Evolutionary conservation across 768 basidiomycete species (phyloP), one percentile per base, ranked within the genome.

Genomic region (Russula earlei): DNA sequence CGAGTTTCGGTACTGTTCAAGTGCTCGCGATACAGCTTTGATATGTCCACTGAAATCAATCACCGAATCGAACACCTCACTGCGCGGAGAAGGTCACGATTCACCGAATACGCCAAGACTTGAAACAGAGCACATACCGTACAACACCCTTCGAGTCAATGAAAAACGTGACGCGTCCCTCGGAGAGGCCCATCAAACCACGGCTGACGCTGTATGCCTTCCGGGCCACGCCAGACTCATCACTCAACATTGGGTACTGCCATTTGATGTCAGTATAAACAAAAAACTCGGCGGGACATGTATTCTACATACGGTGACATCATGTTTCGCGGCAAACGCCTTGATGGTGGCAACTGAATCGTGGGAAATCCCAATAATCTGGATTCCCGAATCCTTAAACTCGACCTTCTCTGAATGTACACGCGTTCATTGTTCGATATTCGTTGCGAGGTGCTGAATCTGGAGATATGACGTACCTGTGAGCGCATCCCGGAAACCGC

Each of bases 181-280:
- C 75, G 0, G 71, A 71, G 12, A 91, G 59, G 17, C 91, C 90
- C 27, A 91, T 67, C 59, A 91, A 62, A 1, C 80, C 80, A 62
- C 78, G 84, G 11, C 79, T 80, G n/a, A 89, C 75, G 1, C 75
- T 70, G 63, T 86, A 92, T 3, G 77, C 74, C 63, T 82, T 80
- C 61, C 82, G 75, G 3, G 77, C 82, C 53, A 76, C 73, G 38
- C 83, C 83, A 12, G 81, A 74, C 19, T 69, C 66, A 62, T 93
- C 91, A 62, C 85, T 88, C 62, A 93, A 70, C 22, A 92, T 77
- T 4, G 88, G 87, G 69, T 86, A 92, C 85, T 87, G 57, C 10
- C 11, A 11, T 40, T 15, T 37, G 17, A 34, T 40, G 17, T 44
- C 48, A 48, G 43, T 20, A 37, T n/a, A 49, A 36, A 42, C 38